phyloP scores from a whole-genome alignment of 495 filamentous ascomycete genomes.

The Penicillium manginii region DNA sequence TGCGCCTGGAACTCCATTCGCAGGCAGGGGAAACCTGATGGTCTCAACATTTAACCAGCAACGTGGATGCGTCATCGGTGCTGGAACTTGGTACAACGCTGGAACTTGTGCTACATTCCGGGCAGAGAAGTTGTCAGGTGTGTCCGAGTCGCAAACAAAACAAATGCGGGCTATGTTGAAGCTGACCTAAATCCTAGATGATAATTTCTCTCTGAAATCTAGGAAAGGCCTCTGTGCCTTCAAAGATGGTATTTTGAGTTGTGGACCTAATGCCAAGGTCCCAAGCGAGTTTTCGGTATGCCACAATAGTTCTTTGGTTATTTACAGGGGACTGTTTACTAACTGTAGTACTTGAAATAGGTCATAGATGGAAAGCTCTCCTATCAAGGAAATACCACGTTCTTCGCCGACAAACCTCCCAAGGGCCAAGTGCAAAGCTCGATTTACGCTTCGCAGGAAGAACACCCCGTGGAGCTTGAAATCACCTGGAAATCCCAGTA shows the following conservation, averaged over 20 bases:
- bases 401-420: constrained; percentile 62
- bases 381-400: constrained; percentile 54
- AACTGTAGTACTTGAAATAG: constrained; percentile 17
- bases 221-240: constrained; percentile 63
- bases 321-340: constrained; percentile 13
- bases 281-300: constrained; percentile 53
- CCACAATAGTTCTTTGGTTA: background rate
- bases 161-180: background rate
- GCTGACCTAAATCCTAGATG: constrained; percentile 32
- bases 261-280: constrained; percentile 47
- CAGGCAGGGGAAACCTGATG: constrained; percentile 62
- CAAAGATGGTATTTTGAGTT: constrained; percentile 50
- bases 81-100: constrained; percentile 68
- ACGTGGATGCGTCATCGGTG: constrained; percentile 72
- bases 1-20: constrained; percentile 48
- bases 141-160: constrained; percentile 11
- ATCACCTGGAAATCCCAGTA: constrained; percentile 36
- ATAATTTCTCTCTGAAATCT: constrained; percentile 61
- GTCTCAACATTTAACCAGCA: constrained; percentile 53
- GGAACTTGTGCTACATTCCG: constrained; percentile 75
- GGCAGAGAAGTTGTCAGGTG: constrained; percentile 51
- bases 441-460: constrained; percentile 38
- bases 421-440: constrained; percentile 49
- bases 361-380: constrained; percentile 48
- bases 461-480: constrained; percentile 43